Evolutionary conservation across 1,139 yeast species (phyloP).

Genomic region (Lodderomyces oxycetoniae): DNA sequence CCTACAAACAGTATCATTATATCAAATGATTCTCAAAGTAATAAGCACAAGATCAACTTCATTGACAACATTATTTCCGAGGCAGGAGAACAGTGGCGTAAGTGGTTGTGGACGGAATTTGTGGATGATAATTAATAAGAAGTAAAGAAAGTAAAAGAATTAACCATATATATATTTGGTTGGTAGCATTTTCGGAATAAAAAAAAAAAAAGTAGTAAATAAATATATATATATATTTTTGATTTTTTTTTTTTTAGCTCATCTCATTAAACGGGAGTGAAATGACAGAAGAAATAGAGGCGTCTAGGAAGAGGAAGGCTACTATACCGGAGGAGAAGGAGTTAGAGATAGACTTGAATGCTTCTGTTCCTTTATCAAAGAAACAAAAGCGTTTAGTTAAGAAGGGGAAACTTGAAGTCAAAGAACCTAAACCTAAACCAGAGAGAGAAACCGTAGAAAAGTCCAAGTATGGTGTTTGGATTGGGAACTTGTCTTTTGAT

Average conservation of each 20-base stretch:
- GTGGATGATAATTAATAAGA: conserved; percentile 37
- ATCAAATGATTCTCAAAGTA: conserved; percentile 31
- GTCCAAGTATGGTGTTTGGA: conserved; percentile 79
- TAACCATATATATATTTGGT: background rate
- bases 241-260: background rate
- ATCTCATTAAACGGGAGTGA: background rate
- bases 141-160: background rate
- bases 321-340: conserved; percentile 44
- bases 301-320: conserved; percentile 14
- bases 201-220: conserved; percentile 7
- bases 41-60: conserved; percentile 44
- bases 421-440: conserved; percentile 26
- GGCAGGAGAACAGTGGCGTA: conserved; percentile 87
- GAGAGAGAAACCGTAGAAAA: conserved; percentile 39
- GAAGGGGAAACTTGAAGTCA: conserved; percentile 55
- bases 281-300: conserved; percentile 5
- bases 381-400: conserved; percentile 86
- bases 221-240: background rate
- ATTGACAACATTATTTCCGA: conserved; percentile 68
- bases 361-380: conserved; percentile 80
- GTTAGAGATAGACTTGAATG: conserved; percentile 73
- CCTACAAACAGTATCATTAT: conserved; percentile 18
- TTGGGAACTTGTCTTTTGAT: conserved; percentile 86
- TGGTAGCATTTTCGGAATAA: background rate
- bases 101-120: conserved; percentile 74